Evolutionary conservation across 805 yeast species (phyloP).

Genomic region (Saccharomyces eubayanus): DNA sequence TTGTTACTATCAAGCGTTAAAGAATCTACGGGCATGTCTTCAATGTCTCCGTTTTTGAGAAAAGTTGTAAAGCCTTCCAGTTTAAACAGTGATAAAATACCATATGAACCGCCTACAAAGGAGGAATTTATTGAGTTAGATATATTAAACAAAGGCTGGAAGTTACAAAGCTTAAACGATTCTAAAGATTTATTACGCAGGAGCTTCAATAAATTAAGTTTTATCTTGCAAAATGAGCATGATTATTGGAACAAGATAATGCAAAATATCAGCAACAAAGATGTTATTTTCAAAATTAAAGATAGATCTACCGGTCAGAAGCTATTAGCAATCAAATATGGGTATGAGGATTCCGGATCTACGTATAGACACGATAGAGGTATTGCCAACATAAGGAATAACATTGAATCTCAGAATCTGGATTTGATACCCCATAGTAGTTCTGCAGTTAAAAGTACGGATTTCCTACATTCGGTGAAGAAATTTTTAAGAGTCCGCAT

Average conservation of each 20-base stretch:
- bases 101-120: conserved; percentile 11
- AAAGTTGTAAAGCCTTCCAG: conserved; percentile 72
- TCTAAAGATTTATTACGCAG: conserved; percentile 44
- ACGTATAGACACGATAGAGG: conserved; percentile 61
- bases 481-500: conserved; percentile 54
- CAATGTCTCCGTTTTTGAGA: conserved; percentile 79
- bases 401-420: conserved; percentile 33
- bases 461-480: conserved; percentile 10
- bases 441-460: conserved; percentile 22
- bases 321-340: conserved; percentile 74
- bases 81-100: conserved; percentile 40
- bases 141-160: conserved; percentile 60
- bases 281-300: conserved; percentile 51
- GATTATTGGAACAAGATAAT: conserved; percentile 45
- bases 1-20: conserved; percentile 68
- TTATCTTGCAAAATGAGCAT: conserved; percentile 53
- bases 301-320: conserved; percentile 46
- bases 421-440: conserved; percentile 34
- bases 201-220: conserved; percentile 44
- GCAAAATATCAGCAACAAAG: conserved; percentile 16
- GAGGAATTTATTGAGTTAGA: conserved; percentile 23
- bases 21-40: conserved; percentile 78
- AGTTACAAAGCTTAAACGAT: conserved; percentile 55
- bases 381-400: conserved; percentile 57
- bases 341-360: conserved; percentile 88